Evolutionary conservation across 768 basidiomycete genomes (phyloP), one percentile per base, ranked within the genome.

Genomic region (Clavulina sp.): DNA sequence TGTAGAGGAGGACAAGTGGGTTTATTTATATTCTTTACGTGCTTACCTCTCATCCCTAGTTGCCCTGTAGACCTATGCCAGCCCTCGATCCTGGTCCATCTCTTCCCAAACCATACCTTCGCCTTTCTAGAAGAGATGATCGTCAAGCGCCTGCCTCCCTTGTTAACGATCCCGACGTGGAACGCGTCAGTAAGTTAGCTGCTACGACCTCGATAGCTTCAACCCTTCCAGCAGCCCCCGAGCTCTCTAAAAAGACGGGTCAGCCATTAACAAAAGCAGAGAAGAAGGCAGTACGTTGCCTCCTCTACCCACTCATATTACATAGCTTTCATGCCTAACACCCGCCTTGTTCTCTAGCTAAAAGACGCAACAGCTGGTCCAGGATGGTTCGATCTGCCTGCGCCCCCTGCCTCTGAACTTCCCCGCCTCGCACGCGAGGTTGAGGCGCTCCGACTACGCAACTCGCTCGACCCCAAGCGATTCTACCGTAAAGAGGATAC

Each of bases 401-500:
- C 83, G 18, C 87, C 88, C 21, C 64, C 75, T 13, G 82, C 84
- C 58, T 77, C 81, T 9, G 85, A 89, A 54, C 69, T 86, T 16
- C 84, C 86, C 32, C 73, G 77, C 33, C 65, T 91, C 36, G 67
- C 88, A 59, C 81, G 83, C 49, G 88, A 95, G 67, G 81, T 88
- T 7, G 84, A 92, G 62, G 82, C 91, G 0, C 69, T 92, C 52
- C 80, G 87, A 29, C 68, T 95, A 44, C 76, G 81, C 48, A 88
- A 88, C 61, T 81, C 87, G 52, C 73, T 95, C 19, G 91, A 95
- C 60, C 88, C 88, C 18, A 95, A 93, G 63, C 75, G 85, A 21
- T 92, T 92, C 67, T 86, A 91, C 66, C 70, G 78, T 55, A 89
- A 85, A 63, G 84, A 91, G 65, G 77, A 82, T 6, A 82, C 81